Evolutionary conservation across 2,329 filamentous ascomycete species (phyloP), one percentile per base, ranked within the genome.

Genomic region (Microcyclospora pomicola): DNA sequence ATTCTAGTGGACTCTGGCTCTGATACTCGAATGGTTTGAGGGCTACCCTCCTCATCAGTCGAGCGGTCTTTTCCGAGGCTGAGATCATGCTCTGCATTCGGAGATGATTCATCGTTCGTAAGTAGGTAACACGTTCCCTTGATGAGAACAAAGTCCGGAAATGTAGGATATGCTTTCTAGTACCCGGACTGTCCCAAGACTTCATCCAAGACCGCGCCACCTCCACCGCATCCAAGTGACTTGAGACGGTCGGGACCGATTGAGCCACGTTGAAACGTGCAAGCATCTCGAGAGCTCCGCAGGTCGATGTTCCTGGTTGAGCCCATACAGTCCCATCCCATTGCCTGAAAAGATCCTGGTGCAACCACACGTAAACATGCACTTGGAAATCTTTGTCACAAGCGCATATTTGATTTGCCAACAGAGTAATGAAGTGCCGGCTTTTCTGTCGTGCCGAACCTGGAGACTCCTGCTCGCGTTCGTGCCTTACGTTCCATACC

Each of bases 21-120:
- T 31, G 30, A 31, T n/a, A 31, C 30, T n/a, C 30, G 9, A 31
- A 31, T 5, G 30, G 12, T 9, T 31, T n/a, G 30, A n/a, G 12
- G 9, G 19, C 7, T 7, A 24, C 19, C 7, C 19, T 24, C 19
- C 19, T 24, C 19, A 36, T 14, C 39, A 31, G 15, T 38, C 35
- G 14, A 30, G 36, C 9, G 37, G 35, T 11, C 45, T 41, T 19
- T 44, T 32, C 11, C 42, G 35, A 2, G 37, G 15, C 11, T 37
- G 33, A 5, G 40, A 37, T 9, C 19, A 24, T 36, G 28, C 11
- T 30, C 33, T 27, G 41, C 45, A 96, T 96, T 12, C 73, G 72
- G 0, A 82, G 75, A 51, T 91, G 85, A 54, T 94, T 95, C 52
- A 94, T 78, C 3, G 84, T 75, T 13, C 88, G 78, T 56, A 96